Evolutionary conservation across 306 rosid species (phyloP).

Genomic region (Neltuma alba): DNA sequence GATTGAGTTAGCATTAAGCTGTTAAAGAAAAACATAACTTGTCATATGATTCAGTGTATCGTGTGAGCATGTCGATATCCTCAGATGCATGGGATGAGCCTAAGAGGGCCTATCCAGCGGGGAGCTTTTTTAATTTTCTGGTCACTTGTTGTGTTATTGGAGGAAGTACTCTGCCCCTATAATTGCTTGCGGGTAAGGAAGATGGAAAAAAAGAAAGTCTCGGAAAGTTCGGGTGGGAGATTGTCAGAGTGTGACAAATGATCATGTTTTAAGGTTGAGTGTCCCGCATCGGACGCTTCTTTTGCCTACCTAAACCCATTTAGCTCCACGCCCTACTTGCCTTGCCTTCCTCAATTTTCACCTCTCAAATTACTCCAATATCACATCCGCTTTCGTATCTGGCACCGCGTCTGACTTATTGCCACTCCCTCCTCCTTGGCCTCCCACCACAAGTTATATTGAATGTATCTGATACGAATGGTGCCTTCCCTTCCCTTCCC

Average conservation of each 20-base stretch:
- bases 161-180: neutral
- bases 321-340: conserved; percentile 29
- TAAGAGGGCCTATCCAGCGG: neutral
- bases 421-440: neutral
- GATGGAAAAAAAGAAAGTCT: neutral
- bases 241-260: conserved; percentile 30
- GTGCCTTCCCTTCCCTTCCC: neutral
- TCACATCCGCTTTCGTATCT: too few relatives aligned
- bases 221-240: neutral
- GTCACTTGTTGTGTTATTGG: neutral
- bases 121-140: neutral
- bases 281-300: conserved; percentile 49
- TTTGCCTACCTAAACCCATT: conserved; percentile 40
- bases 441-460: neutral
- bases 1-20: neutral
- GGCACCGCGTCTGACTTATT: conserved; percentile 23
- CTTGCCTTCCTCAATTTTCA: conserved; percentile 1
- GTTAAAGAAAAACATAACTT: neutral
- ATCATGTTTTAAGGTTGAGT: conserved; percentile 44
- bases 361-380: neutral
- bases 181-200: neutral
- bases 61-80: neutral
- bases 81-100: neutral
- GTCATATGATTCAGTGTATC: neutral
- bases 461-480: neutral